phyloP scores from a whole-genome alignment of 306 rosid species.

The Cyclanthera cordifolia region DNA sequence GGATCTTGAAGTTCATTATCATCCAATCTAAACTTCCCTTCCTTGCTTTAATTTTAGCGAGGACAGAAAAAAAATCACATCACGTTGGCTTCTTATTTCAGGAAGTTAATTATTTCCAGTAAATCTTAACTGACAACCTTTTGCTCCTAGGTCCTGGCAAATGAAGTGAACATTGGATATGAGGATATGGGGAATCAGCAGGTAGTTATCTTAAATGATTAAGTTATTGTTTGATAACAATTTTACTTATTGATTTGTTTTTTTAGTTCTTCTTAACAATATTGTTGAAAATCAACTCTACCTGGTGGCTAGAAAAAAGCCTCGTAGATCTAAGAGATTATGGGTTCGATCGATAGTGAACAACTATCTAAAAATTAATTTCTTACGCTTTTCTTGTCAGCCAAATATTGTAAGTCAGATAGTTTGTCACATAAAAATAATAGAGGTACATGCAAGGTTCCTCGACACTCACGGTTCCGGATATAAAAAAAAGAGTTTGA shows the following conservation, averaged over 20 bases:
- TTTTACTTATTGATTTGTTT: not conserved
- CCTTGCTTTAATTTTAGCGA: not conserved
- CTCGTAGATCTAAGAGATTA: no score
- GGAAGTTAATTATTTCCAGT: not conserved
- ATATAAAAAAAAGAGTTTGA: no score
- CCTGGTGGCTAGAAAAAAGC: no score
- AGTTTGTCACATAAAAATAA: no score
- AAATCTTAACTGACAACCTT: not conserved
- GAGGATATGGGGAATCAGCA: constrained; percentile 94
- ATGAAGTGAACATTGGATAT: constrained; percentile 81
- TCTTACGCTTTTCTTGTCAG: no score
- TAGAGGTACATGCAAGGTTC: no score
- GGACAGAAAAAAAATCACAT: not conserved
- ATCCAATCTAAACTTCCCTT: not conserved
- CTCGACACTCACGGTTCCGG: no score
- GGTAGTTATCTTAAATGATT: constrained; percentile 39
- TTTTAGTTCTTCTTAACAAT: not conserved
- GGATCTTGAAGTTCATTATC: not conserved
- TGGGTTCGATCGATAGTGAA: no score
- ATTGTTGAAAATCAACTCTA: not conserved
- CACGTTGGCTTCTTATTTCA: not conserved
- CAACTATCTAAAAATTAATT: no score
- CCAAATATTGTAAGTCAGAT: no score
- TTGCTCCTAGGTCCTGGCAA: constrained; percentile 58
- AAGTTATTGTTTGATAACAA: not conserved